A percentile compares a stretch with the other conserved stretches of the same genome.
These are phyloP conservation scores for Agaricus blazei DNA, from an alignment of 768 basidiomycete species.

Conservation along the genomic window DNA sequence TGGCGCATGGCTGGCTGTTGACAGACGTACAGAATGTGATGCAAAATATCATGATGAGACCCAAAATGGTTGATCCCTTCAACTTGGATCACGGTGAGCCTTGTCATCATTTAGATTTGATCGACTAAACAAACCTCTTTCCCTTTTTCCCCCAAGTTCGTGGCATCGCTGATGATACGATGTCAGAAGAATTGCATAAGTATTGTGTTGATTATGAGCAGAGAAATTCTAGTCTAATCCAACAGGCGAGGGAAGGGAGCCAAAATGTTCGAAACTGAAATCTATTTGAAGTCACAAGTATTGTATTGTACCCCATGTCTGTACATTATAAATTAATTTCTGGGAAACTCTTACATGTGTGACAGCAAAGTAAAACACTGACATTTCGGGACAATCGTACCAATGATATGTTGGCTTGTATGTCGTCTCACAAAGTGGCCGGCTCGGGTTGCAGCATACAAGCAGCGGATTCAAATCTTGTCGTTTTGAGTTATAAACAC, in stretches of 20 bases:
- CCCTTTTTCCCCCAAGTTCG: constrained; percentile 16
- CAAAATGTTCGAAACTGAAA: neutral
- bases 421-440: too few relatives aligned
- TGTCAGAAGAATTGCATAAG: constrained; percentile 18
- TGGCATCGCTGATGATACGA: constrained; percentile 13
- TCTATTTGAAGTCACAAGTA: neutral
- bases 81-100: constrained; percentile 23
- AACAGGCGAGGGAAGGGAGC: neutral
- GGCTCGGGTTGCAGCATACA: too few relatives aligned
- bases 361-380: too few relatives aligned
- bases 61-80: constrained; percentile 23
- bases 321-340: too few relatives aligned
- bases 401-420: too few relatives aligned
- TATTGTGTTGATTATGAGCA: constrained; percentile 22
- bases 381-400: too few relatives aligned
- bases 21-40: constrained; percentile 1
- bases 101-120: neutral
- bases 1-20: constrained; percentile 8
- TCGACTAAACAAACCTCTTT: neutral
- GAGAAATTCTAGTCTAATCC: constrained; percentile 14
- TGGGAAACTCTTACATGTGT: too few relatives aligned
- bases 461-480: too few relatives aligned
- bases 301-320: neutral
- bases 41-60: constrained; percentile 8
- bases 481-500: too few relatives aligned